Base-by-base conservation (phyloP, 306 rosid genomes). In the Prunus mira region DNA sequence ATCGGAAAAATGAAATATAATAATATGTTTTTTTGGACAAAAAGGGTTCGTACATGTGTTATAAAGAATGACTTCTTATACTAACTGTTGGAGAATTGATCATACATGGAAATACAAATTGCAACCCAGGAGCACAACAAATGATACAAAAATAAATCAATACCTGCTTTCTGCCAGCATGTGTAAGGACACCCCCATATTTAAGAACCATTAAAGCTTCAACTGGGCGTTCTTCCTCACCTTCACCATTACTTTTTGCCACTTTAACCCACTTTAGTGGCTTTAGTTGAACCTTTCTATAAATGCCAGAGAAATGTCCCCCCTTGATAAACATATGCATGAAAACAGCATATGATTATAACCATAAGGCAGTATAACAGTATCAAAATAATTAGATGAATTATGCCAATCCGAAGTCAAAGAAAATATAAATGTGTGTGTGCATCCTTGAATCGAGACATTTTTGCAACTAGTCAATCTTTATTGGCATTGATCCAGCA, bases 131-230 rank as follows among this genome's bases (percentile, higher is more conserved):
- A 71, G n/a, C 6, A 24, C 24, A 43, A 38, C 27, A n/a, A 60
- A 45, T 27, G 17, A 73, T 25, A 25, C 49, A 57, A 20, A 56
- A 56, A 57, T 57, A 2, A 41, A 56, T 64, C 69, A 56, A 65
- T 74, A 95, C 99, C 99, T 95, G 99, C 84, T 92, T 95, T 83
- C 99, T 87, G 62, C 99, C 99, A 55, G 99, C 99, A 73, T 95
- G 99, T 30, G 99, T 95, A 73, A 95, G 99, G 82, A 95, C 99
- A 49, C 99, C 99, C 27, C 97, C 97, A 74, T 95, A 95, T 86
- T 95, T 95, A 47, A 95, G 99, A 83, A 95, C 85, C 99, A 95
- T 95, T 63, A 95, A 86, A 83, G 99, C 99, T 88, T 95, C 92
- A 85, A 84, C 84, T 0, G 97, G 97, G n/a, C 91, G 90, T 82